phyloP scores from a whole-genome alignment of 768 basidiomycete genomes.

The Mycena polygramma region DNA sequence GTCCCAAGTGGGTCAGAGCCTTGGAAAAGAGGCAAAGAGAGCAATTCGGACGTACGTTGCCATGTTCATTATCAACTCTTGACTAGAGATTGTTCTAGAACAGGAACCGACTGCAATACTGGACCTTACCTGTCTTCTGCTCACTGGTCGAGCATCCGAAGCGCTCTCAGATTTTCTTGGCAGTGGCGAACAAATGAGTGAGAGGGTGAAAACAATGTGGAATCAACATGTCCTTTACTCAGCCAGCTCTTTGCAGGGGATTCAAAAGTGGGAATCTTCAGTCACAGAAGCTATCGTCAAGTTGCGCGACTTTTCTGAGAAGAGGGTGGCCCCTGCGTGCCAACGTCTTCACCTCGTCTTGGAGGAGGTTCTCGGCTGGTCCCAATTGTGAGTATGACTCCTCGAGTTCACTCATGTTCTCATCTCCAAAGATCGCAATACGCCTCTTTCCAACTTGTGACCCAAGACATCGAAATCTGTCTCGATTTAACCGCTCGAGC shows the following conservation, averaged over 20 bases:
- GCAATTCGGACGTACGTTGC: constrained; percentile 72
- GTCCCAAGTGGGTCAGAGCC: constrained; percentile 77
- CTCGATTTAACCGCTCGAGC: constrained; percentile 66
- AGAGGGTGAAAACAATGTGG: constrained; percentile 66
- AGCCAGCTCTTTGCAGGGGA: constrained; percentile 63
- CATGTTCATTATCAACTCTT: constrained; percentile 1
- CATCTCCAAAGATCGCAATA: constrained; percentile 66
- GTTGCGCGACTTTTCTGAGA: constrained; percentile 80
- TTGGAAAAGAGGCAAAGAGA: constrained; percentile 75
- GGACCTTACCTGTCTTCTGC: constrained; percentile 78
- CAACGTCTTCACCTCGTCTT: constrained; percentile 83
- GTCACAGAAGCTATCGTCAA: constrained; percentile 78
- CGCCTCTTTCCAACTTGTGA: constrained; percentile 65
- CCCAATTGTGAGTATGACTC: constrained; percentile 65
- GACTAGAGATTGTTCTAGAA: constrained; percentile 53
- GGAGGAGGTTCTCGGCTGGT: constrained; percentile 86
- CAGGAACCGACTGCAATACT: constrained; percentile 72
- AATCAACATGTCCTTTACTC: constrained; percentile 11
- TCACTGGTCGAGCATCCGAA: constrained; percentile 80
- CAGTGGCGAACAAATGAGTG: constrained; percentile 84
- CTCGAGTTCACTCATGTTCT: constrained; percentile 26
- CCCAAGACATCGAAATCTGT: constrained; percentile 64
- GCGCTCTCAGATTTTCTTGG: constrained; percentile 80
- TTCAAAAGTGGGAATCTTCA: constrained; percentile 87
- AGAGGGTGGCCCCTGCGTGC: constrained; percentile 77